phyloP scores from a whole-genome alignment of 106 monocot genomes.

The Phalaenopsis aphrodite region DNA sequence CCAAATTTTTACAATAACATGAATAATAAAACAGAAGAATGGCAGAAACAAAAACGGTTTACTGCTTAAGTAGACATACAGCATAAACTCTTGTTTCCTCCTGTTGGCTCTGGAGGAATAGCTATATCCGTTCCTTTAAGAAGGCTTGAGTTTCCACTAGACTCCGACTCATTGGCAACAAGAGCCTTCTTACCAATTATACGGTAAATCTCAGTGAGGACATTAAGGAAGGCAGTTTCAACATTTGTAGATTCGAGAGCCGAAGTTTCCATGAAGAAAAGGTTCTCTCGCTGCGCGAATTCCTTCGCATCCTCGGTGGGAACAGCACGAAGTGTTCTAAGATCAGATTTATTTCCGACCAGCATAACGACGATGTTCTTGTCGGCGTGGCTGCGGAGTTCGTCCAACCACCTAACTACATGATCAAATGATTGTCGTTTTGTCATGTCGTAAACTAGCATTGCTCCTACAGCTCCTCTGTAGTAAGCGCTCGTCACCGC shows the following conservation, averaged over 20 bases:
- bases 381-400: slow-evolving; percentile 45
- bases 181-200: slow-evolving; percentile 41
- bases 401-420: slow-evolving; percentile 36
- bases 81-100: slow-evolving; percentile 14
- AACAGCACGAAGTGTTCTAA: slow-evolving; percentile 31
- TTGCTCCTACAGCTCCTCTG: slow-evolving; percentile 53
- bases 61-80: slow-evolving; percentile 27
- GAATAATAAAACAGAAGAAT: neutral
- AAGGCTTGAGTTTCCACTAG: slow-evolving; percentile 9
- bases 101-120: slow-evolving; percentile 21
- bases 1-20: neutral
- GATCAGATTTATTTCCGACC: slow-evolving; percentile 54
- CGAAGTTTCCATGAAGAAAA: slow-evolving; percentile 61
- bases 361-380: slow-evolving; percentile 64
- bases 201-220: slow-evolving; percentile 39
- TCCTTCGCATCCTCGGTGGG: slow-evolving; percentile 45
- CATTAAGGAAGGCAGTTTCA: slow-evolving; percentile 41
- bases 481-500: slow-evolving; percentile 64
- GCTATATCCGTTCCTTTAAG: slow-evolving; percentile 41
- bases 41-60: neutral
- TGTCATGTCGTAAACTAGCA: slow-evolving; percentile 66
- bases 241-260: slow-evolving; percentile 57
- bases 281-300: slow-evolving; percentile 43
- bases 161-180: slow-evolving; percentile 19
- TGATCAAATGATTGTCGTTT: slow-evolving; percentile 58